These are phyloP conservation scores for Komagataella pastoris DNA, from an alignment of 805 yeast species.

Conservation along the genomic window DNA sequence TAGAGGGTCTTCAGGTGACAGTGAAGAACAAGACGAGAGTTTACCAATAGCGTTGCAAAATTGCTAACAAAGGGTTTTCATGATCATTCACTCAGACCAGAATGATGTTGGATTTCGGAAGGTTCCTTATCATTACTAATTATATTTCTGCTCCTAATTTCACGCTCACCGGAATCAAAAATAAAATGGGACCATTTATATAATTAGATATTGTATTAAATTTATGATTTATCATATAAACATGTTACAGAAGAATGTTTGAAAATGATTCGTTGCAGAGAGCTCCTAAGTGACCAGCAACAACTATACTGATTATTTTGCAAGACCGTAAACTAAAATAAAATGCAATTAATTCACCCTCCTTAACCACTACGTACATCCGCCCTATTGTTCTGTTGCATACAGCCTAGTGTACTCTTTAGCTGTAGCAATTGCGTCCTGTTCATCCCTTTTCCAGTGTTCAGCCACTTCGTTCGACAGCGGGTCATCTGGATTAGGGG, in stretches of 20 bases:
- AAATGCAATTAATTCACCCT: background rate
- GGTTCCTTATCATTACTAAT: too few species aligned
- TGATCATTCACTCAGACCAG: too few species aligned
- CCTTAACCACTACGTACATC: background rate
- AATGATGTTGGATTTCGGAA: too few species aligned
- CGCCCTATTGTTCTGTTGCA: constrained; percentile 20
- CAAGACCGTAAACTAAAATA: background rate
- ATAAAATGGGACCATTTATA: too few species aligned
- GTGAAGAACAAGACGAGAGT: too few species aligned
- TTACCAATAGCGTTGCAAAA: too few species aligned
- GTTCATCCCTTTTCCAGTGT: constrained; percentile 84
- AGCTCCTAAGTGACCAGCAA: background rate
- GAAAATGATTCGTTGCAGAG: background rate
- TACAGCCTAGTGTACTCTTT: constrained; percentile 56
- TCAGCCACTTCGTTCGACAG: constrained; percentile 96
- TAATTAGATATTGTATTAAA: background rate
- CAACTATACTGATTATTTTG: background rate
- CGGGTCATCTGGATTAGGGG: constrained; percentile 98
- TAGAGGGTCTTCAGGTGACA: too few species aligned
- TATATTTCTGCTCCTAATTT: too few species aligned
- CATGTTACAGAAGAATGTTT: background rate
- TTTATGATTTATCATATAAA: background rate
- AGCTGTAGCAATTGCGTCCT: constrained; percentile 71
- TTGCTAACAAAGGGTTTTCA: too few species aligned
- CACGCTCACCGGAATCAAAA: too few species aligned